Conservation (phyloP, 257 asterid species). For the Nicotiana attenuata region DNA sequence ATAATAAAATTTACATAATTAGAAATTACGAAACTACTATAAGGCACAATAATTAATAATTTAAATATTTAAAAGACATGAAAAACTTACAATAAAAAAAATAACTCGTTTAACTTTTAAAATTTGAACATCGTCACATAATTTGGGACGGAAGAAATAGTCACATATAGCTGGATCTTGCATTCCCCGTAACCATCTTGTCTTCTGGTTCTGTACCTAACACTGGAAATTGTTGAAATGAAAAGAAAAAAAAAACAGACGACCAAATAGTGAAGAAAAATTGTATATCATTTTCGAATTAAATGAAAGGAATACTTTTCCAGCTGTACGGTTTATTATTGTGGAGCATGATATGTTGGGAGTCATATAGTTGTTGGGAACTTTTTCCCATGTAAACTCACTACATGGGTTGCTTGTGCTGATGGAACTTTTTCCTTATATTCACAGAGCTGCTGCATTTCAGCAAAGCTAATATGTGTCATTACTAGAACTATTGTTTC, state of each 20-base stretch:
- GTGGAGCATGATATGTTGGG: not conserved
- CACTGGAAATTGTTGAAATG: not conserved
- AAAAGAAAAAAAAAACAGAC: not conserved
- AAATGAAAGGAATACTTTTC: not conserved
- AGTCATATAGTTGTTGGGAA: not conserved
- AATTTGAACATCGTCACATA: no score
- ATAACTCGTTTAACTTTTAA: no score
- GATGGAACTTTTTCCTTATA: not conserved
- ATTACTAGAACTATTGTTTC: not conserved
- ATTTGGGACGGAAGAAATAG: no score
- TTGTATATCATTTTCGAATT: not conserved
- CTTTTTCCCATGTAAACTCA: not conserved
- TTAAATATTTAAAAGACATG: no score
- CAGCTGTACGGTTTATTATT: not conserved
- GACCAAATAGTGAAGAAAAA: not conserved
- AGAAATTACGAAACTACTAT: no score
- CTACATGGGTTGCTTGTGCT: not conserved
- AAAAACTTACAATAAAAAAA: no score
- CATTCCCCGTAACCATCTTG: not conserved
- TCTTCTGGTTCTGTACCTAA: not conserved
- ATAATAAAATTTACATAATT: no score
- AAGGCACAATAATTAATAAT: no score
- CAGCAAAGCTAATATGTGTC: not conserved
- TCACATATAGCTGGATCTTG: not conserved
- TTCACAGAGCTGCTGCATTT: not conserved